Evolutionary conservation across 148 eudicot species (phyloP), one percentile per base, ranked within the genome.

Genomic region (Chenopodium album): DNA sequence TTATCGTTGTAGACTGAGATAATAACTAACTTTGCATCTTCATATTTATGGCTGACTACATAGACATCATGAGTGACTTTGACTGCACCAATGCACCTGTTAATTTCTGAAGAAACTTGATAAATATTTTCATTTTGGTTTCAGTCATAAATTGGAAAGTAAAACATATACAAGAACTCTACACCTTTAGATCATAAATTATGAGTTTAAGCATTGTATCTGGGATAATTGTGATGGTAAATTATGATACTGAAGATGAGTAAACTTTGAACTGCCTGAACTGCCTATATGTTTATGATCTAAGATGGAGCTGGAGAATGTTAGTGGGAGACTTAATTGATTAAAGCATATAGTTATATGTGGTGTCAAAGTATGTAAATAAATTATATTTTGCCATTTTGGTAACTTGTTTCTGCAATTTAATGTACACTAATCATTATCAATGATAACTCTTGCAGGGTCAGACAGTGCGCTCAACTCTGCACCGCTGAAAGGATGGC

Each of bases 401-500:
- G 0, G 54, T 47, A 12, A 29, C 9, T 48, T 68, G n/a, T 34
- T 34, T 34, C 6, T n/a, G 23, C 14, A 17, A 37, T 37, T 37
- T 37, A 37, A 37, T 37, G 5, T 37, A 5, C 44, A 37, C 44
- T 37, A 6, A 37, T 37, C 44, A 37, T 6, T 37, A 37, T 37
- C 44, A 6, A 37, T 37, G 44, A 37, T 37, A 56, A 16, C 28
- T 46, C 72, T 76, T 76, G 76, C 84, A 82, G 84, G 79, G 70
- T 23, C 65, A 1, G 75, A 69, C 56, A 76, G 37, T 50, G 54
- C 4, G 1, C 56, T n/a, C n/a, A 52, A 54, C 63, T 70, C 74
- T 76, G 59, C 46, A 56, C 80, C 80, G 16, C 68, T 82, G 69
- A 76, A 69, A 26, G 80, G 80, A 76, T 76, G 80, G 79, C 80